Percentiles rank a stretch among this genome's conserved stretches.
Conservation (phyloP, 768 basidiomycete genomes). For the Lyophyllum semitale region DNA sequence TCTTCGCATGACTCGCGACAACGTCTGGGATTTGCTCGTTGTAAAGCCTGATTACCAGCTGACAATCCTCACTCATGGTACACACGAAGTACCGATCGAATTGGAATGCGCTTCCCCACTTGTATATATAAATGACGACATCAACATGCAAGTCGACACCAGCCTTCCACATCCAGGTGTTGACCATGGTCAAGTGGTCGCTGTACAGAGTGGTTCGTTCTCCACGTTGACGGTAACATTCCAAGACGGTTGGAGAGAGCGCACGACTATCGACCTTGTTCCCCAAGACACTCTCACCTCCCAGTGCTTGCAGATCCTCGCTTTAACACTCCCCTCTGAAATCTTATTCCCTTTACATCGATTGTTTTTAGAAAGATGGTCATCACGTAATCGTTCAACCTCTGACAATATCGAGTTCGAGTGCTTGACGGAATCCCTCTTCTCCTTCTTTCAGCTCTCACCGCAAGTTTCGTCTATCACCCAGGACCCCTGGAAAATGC, state of each 20-base stretch:
- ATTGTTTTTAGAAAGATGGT: conserved; percentile 62
- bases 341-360: conserved; percentile 57
- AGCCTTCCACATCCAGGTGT: conserved; percentile 13
- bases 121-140: conserved; percentile 8
- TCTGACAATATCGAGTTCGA: conserved; percentile 55
- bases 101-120: conserved; percentile 22
- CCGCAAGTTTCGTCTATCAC: conserved; percentile 20
- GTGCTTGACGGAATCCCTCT: conserved; percentile 56
- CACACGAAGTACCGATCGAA: conserved; percentile 40
- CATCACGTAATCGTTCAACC: conserved; percentile 39
- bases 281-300: conserved; percentile 57
- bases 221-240: conserved; percentile 58
- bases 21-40: conserved; percentile 70
- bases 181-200: conserved; percentile 38
- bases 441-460: conserved; percentile 43
- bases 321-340: conserved; percentile 59
- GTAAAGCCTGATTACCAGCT: conserved; percentile 58
- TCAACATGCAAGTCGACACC: conserved; percentile 23
- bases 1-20: conserved; percentile 61
- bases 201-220: conserved; percentile 48
- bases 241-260: conserved; percentile 47
- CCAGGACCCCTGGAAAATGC: conserved; percentile 46
- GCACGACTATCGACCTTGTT: conserved; percentile 54
- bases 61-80: conserved; percentile 63
- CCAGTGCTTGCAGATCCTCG: conserved; percentile 62